Percentiles rank a stretch among this genome's conserved stretches.
These are phyloP conservation scores for Alternaria triticina DNA, from an alignment of 2,329 filamentous ascomycete species.

Conservation along the genomic window DNA sequence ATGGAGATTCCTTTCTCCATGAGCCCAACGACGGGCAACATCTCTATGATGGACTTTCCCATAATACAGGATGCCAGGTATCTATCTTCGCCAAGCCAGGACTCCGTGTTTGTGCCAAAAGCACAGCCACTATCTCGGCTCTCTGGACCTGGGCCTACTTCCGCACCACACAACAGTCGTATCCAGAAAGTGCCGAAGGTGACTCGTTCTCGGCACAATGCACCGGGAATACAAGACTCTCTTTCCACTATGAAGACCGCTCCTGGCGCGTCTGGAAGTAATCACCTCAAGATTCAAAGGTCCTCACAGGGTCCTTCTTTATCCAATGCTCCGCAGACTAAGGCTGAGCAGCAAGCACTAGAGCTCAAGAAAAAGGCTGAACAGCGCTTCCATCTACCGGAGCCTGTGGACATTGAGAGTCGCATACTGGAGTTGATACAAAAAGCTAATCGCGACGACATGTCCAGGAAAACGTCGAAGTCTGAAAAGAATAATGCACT, in stretches of 20 bases:
- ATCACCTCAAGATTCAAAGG: neutral
- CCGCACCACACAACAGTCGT: neutral
- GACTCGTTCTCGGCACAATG: neutral
- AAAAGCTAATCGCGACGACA: slow-evolving; percentile 3
- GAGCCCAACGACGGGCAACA: slow-evolving; percentile 20
- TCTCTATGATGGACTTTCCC: slow-evolving; percentile 24
- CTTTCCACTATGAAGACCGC: neutral
- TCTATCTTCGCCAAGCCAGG: slow-evolving; percentile 24
- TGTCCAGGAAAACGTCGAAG: neutral
- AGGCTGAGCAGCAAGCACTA: slow-evolving; percentile 38
- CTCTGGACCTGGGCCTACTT: neutral
- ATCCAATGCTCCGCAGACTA: slow-evolving; percentile 32
- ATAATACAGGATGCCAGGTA: slow-evolving; percentile 26
- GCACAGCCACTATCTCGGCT: neutral
- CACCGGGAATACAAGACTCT: neutral
- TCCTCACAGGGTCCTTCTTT: neutral
- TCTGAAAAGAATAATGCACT: slow-evolving; percentile 24
- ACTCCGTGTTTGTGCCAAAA: neutral
- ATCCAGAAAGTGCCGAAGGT: slow-evolving; percentile 10
- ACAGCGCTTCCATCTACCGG: slow-evolving; percentile 16
- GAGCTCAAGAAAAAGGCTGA: slow-evolving; percentile 35
- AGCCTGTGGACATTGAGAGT: slow-evolving; percentile 30
- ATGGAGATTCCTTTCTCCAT: slow-evolving; percentile 32
- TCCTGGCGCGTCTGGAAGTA: neutral
- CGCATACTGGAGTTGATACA: slow-evolving; percentile 27